Conservation (phyloP, 805 yeast species). For the Diddensiella transvaalensis region DNA sequence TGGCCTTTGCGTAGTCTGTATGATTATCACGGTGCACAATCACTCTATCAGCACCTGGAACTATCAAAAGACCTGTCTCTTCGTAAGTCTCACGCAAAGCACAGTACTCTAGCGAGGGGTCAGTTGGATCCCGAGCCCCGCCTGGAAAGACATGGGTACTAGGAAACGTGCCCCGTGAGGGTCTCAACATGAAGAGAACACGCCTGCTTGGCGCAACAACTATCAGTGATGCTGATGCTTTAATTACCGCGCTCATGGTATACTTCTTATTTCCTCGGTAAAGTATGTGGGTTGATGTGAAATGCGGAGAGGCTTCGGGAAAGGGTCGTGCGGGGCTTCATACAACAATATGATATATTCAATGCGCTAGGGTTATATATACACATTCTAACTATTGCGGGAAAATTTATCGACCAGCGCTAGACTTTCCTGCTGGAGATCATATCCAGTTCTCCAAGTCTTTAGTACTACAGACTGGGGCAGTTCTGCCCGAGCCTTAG, state of each 20-base stretch:
- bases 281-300: too few relatives aligned
- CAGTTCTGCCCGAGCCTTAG: slow-evolving; percentile 39
- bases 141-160: slow-evolving; percentile 34
- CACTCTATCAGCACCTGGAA: slow-evolving; percentile 19
- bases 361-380: too few relatives aligned
- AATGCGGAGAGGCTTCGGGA: too few relatives aligned
- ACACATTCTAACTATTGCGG: too few relatives aligned
- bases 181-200: slow-evolving; percentile 30
- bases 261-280: too few relatives aligned
- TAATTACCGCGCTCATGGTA: slow-evolving; percentile 2
- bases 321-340: too few relatives aligned
- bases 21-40: background rate
- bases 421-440: slow-evolving; percentile 36
- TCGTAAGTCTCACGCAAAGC: slow-evolving; percentile 34
- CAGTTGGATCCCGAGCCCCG: slow-evolving; percentile 29
- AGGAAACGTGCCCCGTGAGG: slow-evolving; percentile 29
- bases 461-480: slow-evolving; percentile 40
- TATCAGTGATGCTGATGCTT: slow-evolving; percentile 26
- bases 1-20: slow-evolving; percentile 5
- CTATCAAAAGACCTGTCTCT: slow-evolving; percentile 31
- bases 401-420: slow-evolving; percentile 1
- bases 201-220: slow-evolving; percentile 22
- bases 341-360: too few relatives aligned
- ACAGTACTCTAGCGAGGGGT: slow-evolving; percentile 24
- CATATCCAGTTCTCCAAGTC: slow-evolving; percentile 44